phyloP scores from a whole-genome alignment of 1,139 yeast genomes.

The Candida mesenterica region DNA sequence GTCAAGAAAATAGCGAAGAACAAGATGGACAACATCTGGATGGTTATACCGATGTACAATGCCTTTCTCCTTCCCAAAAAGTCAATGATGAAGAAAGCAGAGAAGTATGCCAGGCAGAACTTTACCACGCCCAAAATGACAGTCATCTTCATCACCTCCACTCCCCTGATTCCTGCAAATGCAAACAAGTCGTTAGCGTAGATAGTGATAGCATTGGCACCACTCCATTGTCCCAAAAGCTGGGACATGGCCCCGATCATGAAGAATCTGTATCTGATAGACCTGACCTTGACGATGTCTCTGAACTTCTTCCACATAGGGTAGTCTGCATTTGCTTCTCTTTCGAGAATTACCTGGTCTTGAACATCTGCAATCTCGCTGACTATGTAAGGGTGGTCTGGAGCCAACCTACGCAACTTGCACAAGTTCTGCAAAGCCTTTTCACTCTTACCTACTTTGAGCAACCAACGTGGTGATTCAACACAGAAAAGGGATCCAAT shows the following conservation, averaged over 20 bases:
- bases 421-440: conserved; percentile 36
- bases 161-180: conserved; percentile 42
- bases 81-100: conserved; percentile 47
- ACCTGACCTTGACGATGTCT: conserved; percentile 36
- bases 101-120: conserved; percentile 40
- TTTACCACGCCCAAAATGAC: conserved; percentile 49
- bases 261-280: conserved; percentile 46
- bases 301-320: conserved; percentile 19
- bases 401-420: conserved; percentile 48
- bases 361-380: conserved; percentile 53
- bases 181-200: conserved; percentile 54
- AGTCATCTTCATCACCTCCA: conserved; percentile 43
- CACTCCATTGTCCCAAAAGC: conserved; percentile 60
- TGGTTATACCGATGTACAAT: conserved; percentile 28
- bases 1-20: conserved; percentile 22
- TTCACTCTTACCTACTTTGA: conserved; percentile 36
- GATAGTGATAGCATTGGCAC: conserved; percentile 50
- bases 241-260: conserved; percentile 44
- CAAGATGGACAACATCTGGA: conserved; percentile 17
- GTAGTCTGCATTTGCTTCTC: conserved; percentile 28
- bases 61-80: conserved; percentile 44
- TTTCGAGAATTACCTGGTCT: conserved; percentile 41
- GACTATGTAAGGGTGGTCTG: conserved; percentile 49
- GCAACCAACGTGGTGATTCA: conserved; percentile 49
- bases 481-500: conserved; percentile 36